These are phyloP conservation scores for Mycena galopus DNA, from an alignment of 768 basidiomycete species.

Conservation along the genomic window DNA sequence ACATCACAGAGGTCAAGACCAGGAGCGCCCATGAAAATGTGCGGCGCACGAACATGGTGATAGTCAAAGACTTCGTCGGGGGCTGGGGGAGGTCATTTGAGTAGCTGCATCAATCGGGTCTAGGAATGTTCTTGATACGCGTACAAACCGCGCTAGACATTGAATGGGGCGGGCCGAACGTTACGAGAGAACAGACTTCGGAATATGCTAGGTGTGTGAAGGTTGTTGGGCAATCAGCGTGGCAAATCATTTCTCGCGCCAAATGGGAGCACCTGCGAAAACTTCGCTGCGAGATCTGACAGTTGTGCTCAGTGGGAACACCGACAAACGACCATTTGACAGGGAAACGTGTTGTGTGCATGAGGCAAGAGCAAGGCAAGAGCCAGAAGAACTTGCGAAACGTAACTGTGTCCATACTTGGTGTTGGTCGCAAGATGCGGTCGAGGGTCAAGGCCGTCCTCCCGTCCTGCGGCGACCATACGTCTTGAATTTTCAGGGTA, in stretches of 20 bases:
- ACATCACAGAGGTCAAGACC: background rate
- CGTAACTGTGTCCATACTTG: too few species aligned
- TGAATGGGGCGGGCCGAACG: background rate
- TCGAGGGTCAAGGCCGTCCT: too few species aligned
- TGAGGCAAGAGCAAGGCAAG: too few species aligned
- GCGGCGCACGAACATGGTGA: slow-evolving; percentile 9
- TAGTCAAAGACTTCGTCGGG: background rate
- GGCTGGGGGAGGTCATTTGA: background rate
- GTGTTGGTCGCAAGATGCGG: too few species aligned
- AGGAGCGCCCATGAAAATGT: slow-evolving; percentile 9
- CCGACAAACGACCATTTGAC: too few species aligned
- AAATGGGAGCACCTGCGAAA: too few species aligned
- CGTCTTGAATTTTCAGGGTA: too few species aligned
- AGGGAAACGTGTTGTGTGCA: too few species aligned
- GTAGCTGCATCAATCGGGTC: background rate
- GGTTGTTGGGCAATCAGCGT: slow-evolving; percentile 19
- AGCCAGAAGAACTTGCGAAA: too few species aligned
- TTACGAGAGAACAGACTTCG: background rate
- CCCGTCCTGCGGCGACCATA: too few species aligned
- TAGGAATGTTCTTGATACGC: background rate
- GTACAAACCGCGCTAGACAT: background rate
- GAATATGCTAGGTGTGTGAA: background rate
- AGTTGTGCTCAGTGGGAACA: too few species aligned
- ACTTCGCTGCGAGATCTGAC: too few species aligned
- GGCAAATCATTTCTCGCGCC: slow-evolving; percentile 11